These are phyloP conservation scores for Arthroderma sp. DNA, from an alignment of 2,329 filamentous ascomycete genomes.

Conservation along the genomic window DNA sequence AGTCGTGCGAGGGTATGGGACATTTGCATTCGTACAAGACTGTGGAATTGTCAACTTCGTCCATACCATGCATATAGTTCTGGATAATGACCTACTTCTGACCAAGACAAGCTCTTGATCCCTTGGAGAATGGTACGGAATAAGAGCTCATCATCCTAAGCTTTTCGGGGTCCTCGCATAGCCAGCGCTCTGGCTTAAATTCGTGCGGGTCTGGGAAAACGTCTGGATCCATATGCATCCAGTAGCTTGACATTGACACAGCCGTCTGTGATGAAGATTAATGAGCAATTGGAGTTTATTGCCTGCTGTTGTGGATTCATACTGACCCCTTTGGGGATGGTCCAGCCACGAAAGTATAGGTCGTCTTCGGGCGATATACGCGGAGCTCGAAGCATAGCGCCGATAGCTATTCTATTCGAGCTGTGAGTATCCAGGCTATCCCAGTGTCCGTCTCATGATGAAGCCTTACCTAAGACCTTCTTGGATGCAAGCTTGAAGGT, in stretches of 20 bases:
- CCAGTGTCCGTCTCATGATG: too few relatives aligned
- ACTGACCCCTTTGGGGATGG: slow-evolving; percentile 2
- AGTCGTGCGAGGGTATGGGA: slow-evolving; percentile 1
- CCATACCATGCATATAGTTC: too few relatives aligned
- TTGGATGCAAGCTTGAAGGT: slow-evolving; percentile 1
- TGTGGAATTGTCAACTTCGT: background rate
- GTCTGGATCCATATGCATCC: background rate
- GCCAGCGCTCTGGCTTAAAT: slow-evolving; percentile 32
- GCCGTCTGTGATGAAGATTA: background rate
- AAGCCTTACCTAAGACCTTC: slow-evolving; percentile 1
- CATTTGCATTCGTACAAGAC: slow-evolving; percentile 1
- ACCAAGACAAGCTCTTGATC: slow-evolving; percentile 29
- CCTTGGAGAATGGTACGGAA: slow-evolving; percentile 34
- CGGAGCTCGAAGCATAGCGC: slow-evolving; percentile 1
- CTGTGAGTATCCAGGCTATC: too few relatives aligned
- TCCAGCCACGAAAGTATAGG: background rate
- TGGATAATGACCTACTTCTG: slow-evolving; percentile 12
- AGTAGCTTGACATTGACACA: slow-evolving; percentile 4
- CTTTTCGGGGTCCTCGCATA: slow-evolving; percentile 13
- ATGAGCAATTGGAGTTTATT: too few relatives aligned
- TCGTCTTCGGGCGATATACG: slow-evolving; percentile 3
- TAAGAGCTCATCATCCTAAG: slow-evolving; percentile 18
- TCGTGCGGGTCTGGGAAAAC: slow-evolving; percentile 23
- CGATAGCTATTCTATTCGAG: background rate
- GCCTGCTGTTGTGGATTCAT: background rate